Percentiles rank a stretch among this genome's conserved stretches.
phyloP scores from a whole-genome alignment of 2,329 filamentous ascomycete species.

The Fusarium hostae region DNA sequence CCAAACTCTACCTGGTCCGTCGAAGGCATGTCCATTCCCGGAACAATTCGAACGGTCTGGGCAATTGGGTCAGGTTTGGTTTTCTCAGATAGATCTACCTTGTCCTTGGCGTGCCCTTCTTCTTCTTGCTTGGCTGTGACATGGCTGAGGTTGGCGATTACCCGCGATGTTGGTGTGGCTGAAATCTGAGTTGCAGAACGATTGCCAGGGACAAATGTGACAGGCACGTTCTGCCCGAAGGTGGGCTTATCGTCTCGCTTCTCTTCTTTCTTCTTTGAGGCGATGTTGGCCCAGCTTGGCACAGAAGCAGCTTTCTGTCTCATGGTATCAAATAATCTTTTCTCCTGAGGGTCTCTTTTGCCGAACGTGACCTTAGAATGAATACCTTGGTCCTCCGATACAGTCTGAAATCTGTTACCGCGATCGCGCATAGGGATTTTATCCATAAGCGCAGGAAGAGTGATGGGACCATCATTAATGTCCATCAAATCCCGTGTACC shows the following conservation, averaged over 20 bases:
- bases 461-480: slow-evolving; percentile 10
- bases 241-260: not conserved
- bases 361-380: slow-evolving; percentile 21
- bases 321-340: slow-evolving; percentile 37
- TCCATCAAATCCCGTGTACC: slow-evolving; percentile 29
- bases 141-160: too few species aligned
- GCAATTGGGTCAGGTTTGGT: too few species aligned
- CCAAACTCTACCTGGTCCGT: not conserved
- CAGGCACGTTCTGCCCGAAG: slow-evolving; percentile 23
- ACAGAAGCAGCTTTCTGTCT: slow-evolving; percentile 27
- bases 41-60: not conserved
- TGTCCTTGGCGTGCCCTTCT: not conserved
- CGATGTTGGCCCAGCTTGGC: slow-evolving; percentile 19
- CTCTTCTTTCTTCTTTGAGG: slow-evolving; percentile 3
- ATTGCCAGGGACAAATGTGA: not conserved
- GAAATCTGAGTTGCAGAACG: not conserved
- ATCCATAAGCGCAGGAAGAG: slow-evolving; percentile 31
- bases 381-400: not conserved
- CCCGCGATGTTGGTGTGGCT: not conserved
- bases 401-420: not conserved
- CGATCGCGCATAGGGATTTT: too few species aligned
- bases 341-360: slow-evolving; percentile 12
- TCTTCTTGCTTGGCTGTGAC: not conserved
- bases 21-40: slow-evolving; percentile 13
- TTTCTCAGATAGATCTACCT: not conserved